Evolutionary conservation across 306 rosid species (phyloP), one percentile per base, ranked within the genome.

Genomic region (Inga laurina): DNA sequence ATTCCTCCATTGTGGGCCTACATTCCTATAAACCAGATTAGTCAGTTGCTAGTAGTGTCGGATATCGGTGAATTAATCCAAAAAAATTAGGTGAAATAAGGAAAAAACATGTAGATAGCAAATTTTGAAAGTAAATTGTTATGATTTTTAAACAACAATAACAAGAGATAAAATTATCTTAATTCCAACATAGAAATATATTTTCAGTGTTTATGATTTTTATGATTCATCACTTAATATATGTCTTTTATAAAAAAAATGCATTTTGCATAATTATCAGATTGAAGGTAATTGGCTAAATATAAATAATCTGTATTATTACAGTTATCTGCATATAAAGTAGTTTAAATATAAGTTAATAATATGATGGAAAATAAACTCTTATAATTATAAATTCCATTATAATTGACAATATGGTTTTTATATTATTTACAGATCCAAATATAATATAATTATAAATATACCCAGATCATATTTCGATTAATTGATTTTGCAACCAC

Each of bases 401-500:
- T 66, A 66, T 32, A 30, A 34, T 15, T 65, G 5, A 13, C 3
- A 15, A 22, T 9, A 8, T 13, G 1, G 18, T 30, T 6, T 65
- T 5, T 62, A 8, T 59, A 49, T 15, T 49, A 54, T 5, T 14
- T 30, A 34, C 16, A 32, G 3, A 66, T 32, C 1, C 10, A 66
- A 22, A 12, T 3, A 54, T 65, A 65, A 11, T 12, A 48, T 48
- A 12, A 4, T 48, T 48, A 9, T 10, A 45, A 11, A 8, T 27
- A 27, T 3, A 32, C 18, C 7, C 9, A 6, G 15, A 32, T 34
- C n/a, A 15, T 5, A 4, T 5, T 59, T 39, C 5, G 48, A 64
- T 85, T 44, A n/a, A n/a, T n/a, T 82, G 73, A 82, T 48, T 67
- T 71, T 48, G 52, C 54, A 14, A 61, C 30, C 79, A 82, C 70